Evolutionary conservation across 495 filamentous ascomycete genomes (phyloP), one percentile per base, ranked within the genome.

Genomic region (Daldinia grandis): DNA sequence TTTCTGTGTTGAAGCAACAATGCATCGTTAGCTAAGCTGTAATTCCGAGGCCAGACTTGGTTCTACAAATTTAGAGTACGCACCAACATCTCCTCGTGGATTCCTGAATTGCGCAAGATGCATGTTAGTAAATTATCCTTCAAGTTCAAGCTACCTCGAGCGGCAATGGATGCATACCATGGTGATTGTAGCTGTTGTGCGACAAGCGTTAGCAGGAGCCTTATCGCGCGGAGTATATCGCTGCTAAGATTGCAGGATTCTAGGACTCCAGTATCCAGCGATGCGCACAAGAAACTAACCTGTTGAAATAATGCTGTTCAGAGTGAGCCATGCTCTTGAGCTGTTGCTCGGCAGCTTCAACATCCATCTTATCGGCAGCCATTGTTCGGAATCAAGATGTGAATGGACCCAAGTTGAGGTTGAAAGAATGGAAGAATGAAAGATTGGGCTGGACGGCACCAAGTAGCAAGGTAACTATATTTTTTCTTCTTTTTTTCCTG

Each of bases 1-100:
- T 91, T 97, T 98, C 93, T 97, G 78, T 54, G 68, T 10, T 10
- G 40, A 30, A 5, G 30, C 44, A 33, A 57, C 50, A 49, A 49
- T 61, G 33, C 40, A 51, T 56, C 58, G 54, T 78, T 59, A 79
- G 71, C 50, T 56, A 21, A 10, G 17, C 7, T 19, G 25, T 60
- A 42, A 40, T 21, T 27, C 67, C 69, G 57, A 67, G 62, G 31
- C 67, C 44, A 57, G 64, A 56, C 27, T 17, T 28, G 17, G 15
- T 42, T 27, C 56, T 51, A 24, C 55, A 58, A 56, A 24, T 49
- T 31, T 30, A 56, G 59, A 44, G 54, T 73, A 91, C 92, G 81
- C 83, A 97, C 93, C 87, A 98, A 83, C 94, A 98, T 98, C 82
- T 98, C 94, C 85, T 98, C 94, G 76, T 98, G 94, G 72, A 98